Percentiles rank a stretch among this genome's conserved stretches.
phyloP scores from a whole-genome alignment of 2,329 filamentous ascomycete genomes.

The Calonectria hongkongensis region DNA sequence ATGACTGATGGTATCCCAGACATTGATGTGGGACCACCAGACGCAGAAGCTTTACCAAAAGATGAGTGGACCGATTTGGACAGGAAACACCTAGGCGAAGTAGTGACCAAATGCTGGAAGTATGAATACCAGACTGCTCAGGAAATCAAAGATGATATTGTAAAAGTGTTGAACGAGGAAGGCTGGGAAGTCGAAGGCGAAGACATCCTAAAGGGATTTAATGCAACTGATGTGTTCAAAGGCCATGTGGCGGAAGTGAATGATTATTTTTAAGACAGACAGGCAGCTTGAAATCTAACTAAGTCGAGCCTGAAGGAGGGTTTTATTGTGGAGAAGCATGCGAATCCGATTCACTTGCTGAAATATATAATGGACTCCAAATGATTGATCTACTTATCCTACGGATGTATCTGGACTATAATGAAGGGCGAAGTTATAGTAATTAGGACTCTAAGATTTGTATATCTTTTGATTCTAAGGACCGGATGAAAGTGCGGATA shows the following conservation, averaged over 20 bases:
- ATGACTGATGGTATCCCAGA: neutral
- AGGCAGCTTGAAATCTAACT: no score
- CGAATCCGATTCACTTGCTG: no score
- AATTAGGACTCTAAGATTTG: no score
- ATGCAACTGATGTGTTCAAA: constrained; percentile 3
- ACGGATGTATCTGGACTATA: no score
- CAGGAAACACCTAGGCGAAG: constrained; percentile 9
- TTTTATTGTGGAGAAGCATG: no score
- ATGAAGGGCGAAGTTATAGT: no score
- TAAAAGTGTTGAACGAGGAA: neutral
- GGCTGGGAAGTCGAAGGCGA: constrained; percentile 29
- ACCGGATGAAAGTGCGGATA: no score
- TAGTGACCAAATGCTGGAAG: constrained; percentile 25
- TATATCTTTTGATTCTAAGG: no score
- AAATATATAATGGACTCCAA: no score
- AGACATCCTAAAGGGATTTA: constrained; percentile 25
- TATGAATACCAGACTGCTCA: constrained; percentile 9
- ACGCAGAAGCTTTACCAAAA: neutral
- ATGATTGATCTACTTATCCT: no score
- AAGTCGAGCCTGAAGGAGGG: no score
- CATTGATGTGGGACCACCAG: neutral
- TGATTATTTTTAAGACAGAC: no score
- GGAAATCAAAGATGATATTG: constrained; percentile 12
- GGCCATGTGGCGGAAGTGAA: neutral
- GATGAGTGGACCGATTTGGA: constrained; percentile 18